Conservation (phyloP, 192 early-diverging fungal genomes). For the Lobosporangium transversale region DNA sequence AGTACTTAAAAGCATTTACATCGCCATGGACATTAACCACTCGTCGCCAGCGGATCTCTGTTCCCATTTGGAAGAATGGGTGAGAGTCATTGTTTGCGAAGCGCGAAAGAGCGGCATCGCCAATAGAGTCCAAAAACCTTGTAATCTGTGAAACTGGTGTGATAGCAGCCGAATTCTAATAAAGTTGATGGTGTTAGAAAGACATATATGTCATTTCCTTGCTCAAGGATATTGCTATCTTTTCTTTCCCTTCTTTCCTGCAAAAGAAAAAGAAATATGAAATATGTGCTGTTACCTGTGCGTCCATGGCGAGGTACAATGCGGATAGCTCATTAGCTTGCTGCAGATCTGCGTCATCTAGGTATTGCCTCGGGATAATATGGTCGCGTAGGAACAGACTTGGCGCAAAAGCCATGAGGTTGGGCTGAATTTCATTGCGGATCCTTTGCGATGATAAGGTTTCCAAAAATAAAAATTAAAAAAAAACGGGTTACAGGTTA, state of each 20-base stretch:
- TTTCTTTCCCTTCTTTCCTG: no score
- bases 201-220: neutral
- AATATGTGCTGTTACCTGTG: slow-evolving; percentile 26
- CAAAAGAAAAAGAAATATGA: no score
- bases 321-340: slow-evolving; percentile 23
- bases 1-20: slow-evolving; percentile 5
- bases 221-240: no score
- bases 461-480: no score
- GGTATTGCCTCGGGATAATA: slow-evolving; percentile 23
- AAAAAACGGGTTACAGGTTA: neutral
- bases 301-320: slow-evolving; percentile 40
- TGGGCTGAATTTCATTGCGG: slow-evolving; percentile 48
- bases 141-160: slow-evolving; percentile 25
- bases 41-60: slow-evolving; percentile 35
- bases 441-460: slow-evolving; percentile 21
- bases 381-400: neutral
- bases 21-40: slow-evolving; percentile 13
- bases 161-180: slow-evolving; percentile 41
- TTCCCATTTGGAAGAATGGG: slow-evolving; percentile 36
- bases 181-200: neutral
- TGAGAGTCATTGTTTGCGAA: slow-evolving; percentile 22
- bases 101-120: slow-evolving; percentile 12
- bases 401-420: slow-evolving; percentile 8
- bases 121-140: slow-evolving; percentile 17
- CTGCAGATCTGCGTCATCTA: slow-evolving; percentile 34